These are phyloP conservation scores for Garcia nutans DNA, from an alignment of 345 rosid genomes.

Conservation along the genomic window DNA sequence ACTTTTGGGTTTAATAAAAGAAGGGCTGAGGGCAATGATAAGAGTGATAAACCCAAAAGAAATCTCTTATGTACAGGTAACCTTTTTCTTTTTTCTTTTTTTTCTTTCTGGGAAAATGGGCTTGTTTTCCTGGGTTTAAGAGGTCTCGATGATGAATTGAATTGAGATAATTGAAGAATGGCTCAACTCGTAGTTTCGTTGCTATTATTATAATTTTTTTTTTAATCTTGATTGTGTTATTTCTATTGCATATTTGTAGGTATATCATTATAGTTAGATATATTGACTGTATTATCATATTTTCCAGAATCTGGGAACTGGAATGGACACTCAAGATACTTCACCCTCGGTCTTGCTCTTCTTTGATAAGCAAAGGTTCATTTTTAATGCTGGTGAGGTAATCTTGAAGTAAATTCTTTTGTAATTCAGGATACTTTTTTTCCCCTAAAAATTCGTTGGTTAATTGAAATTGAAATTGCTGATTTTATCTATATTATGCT, in stretches of 20 bases:
- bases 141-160: neutral
- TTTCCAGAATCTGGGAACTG: slow-evolving; percentile 80
- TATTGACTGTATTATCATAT: neutral
- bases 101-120: neutral
- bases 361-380: slow-evolving; percentile 88
- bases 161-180: too few relatives aligned
- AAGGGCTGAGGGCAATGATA: slow-evolving; percentile 75
- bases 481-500: neutral
- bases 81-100: slow-evolving; percentile 6
- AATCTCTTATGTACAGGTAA: slow-evolving; percentile 84
- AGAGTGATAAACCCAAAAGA: slow-evolving; percentile 55
- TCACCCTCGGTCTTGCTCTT: slow-evolving; percentile 87
- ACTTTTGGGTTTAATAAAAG: slow-evolving; percentile 72
- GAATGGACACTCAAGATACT: slow-evolving; percentile 97
- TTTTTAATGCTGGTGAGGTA: slow-evolving; percentile 98
- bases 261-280: neutral
- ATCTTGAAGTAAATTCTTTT: neutral
- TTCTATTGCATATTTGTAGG: neutral
- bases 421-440: neutral
- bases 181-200: too few relatives aligned
- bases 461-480: neutral
- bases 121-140: neutral
- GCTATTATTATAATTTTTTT: too few relatives aligned
- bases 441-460: neutral
- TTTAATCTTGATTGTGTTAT: neutral